Percentiles rank a stretch among this genome's conserved stretches.
Evolutionary conservation across 768 basidiomycete species (phyloP).

Genomic region (Ramaria rubella): DNA sequence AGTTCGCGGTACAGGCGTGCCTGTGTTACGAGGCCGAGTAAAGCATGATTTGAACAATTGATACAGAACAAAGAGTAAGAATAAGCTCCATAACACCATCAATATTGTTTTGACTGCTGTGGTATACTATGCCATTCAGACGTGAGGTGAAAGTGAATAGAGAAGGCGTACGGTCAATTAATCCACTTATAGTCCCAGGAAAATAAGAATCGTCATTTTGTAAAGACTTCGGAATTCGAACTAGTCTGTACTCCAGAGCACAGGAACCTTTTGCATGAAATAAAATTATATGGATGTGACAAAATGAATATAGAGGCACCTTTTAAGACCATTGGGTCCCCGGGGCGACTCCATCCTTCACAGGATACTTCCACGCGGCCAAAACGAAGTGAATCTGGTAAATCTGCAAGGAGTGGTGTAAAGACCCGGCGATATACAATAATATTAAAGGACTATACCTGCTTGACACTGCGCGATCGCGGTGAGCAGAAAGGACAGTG

Average conservation of each 20-base stretch:
- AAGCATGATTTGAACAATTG: conserved; percentile 51
- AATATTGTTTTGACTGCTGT: conserved; percentile 46
- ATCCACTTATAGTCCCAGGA: background rate
- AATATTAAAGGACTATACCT: too few species aligned
- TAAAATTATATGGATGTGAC: background rate
- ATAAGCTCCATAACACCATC: conserved; percentile 48
- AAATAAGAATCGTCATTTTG: conserved; percentile 12
- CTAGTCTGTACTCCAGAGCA: conserved; percentile 75
- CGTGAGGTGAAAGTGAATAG: background rate
- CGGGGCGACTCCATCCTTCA: conserved; percentile 82
- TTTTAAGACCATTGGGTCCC: conserved; percentile 80
- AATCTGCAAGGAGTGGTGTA: too few species aligned
- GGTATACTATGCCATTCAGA: background rate
- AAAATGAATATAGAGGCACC: conserved; percentile 37
- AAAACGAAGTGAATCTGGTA: conserved; percentile 76
- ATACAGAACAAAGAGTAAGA: conserved; percentile 50
- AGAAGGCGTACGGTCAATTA: background rate
- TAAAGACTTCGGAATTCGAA: conserved; percentile 48
- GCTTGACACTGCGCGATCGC: conserved; percentile 68
- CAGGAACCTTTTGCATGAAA: conserved; percentile 72
- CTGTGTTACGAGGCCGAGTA: conserved; percentile 17
- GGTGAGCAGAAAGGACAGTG: too few species aligned
- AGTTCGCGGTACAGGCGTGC: conserved; percentile 26
- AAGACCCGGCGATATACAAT: too few species aligned
- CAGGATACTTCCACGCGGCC: conserved; percentile 83